These are phyloP conservation scores for Podaxis pistillaris DNA, from an alignment of 768 basidiomycete species.

Conservation along the genomic window DNA sequence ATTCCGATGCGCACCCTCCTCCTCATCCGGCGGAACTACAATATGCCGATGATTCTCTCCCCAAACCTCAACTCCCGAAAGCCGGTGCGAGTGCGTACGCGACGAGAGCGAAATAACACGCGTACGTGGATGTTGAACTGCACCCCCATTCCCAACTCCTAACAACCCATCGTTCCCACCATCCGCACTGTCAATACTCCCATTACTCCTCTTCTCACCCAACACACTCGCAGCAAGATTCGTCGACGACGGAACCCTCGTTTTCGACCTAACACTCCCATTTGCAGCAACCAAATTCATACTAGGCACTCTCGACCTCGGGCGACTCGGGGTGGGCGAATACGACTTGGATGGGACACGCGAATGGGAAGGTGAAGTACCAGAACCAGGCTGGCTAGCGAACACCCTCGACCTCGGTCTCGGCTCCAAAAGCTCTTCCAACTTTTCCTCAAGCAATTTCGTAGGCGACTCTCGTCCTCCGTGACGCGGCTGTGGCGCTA, in stretches of 20 bases:
- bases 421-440: conserved; percentile 13
- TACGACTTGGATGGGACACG: background rate
- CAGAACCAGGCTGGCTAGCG: background rate
- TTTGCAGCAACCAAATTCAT: background rate
- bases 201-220: background rate
- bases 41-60: conserved; percentile 12
- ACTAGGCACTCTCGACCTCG: conserved; percentile 10
- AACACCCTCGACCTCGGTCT: conserved; percentile 1
- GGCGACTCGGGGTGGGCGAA: background rate
- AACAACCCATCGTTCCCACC: too few species aligned
- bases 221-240: background rate
- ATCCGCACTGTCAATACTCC: background rate
- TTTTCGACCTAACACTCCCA: background rate
- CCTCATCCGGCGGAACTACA: background rate
- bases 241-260: background rate
- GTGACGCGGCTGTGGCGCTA: conserved; percentile 4
- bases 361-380: background rate
- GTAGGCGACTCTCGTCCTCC: conserved; percentile 10
- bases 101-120: conserved; percentile 10
- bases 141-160: too few species aligned
- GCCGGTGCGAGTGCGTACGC: conserved; percentile 8
- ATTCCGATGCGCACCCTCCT: background rate
- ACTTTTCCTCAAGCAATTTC: conserved; percentile 9
- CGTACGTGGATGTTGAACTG: background rate
- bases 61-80: conserved; percentile 11